Conservation (phyloP, 345 rosid species). For the Eutrema japonicum region DNA sequence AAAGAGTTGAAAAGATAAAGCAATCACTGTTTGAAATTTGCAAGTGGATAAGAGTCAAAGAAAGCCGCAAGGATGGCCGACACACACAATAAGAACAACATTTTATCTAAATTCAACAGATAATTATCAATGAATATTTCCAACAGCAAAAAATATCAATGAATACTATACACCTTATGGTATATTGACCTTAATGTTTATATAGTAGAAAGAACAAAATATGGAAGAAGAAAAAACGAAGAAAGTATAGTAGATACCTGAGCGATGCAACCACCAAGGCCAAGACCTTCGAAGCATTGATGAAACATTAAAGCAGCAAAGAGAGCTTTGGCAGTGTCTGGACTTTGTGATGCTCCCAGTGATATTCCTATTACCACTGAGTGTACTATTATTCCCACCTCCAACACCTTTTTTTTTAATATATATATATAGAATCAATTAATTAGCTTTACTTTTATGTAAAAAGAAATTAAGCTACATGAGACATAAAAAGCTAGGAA, state of each 20-base stretch:
- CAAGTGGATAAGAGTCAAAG: constrained; percentile 25
- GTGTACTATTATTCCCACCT: constrained; percentile 72
- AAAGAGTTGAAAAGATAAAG: constrained; percentile 14
- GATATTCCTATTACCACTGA: constrained; percentile 72
- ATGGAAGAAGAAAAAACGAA: background rate
- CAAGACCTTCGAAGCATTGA: constrained; percentile 78
- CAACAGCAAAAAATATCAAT: background rate
- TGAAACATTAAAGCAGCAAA: constrained; percentile 70
- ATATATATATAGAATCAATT: background rate
- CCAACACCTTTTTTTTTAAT: constrained; percentile 50
- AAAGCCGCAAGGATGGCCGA: constrained; percentile 25
- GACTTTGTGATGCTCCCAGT: constrained; percentile 64
- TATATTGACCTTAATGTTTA: constrained; percentile 1
- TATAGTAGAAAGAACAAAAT: background rate
- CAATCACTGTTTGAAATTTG: constrained; percentile 18
- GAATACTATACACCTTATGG: constrained; percentile 1
- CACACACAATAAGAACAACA: background rate
- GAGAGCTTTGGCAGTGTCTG: constrained; percentile 52
- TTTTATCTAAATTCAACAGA: constrained; percentile 5
- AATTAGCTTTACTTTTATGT: constrained; percentile 12
- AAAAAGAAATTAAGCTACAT: background rate
- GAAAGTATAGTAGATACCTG: constrained; percentile 46
- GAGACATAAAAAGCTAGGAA: background rate
- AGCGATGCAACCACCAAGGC: constrained; percentile 69
- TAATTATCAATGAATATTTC: constrained; percentile 17